Conservation (phyloP, 2,329 filamentous ascomycete genomes). For the Arthroderma sp. region DNA sequence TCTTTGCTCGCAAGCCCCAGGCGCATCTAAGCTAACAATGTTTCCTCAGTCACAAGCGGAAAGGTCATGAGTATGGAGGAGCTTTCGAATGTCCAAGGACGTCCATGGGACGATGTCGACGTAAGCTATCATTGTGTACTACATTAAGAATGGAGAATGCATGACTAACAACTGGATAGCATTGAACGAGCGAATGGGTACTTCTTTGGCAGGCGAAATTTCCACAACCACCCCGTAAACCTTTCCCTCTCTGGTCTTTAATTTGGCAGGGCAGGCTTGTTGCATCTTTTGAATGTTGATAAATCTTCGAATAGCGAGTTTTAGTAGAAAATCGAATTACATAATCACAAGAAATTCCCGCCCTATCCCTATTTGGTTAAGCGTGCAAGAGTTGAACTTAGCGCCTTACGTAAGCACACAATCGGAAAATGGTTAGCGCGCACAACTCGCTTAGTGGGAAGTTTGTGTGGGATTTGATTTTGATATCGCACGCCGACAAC, state of each 20-base stretch:
- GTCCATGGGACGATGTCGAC: constrained; percentile 62
- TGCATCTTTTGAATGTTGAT: constrained; percentile 1
- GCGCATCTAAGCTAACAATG: not conserved
- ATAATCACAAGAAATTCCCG: not conserved
- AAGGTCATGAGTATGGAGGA: constrained; percentile 76
- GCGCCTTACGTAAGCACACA: constrained; percentile 8
- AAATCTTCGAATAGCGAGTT: not conserved
- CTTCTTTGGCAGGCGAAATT: not conserved
- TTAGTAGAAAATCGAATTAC: not conserved
- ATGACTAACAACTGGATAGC: constrained; percentile 1
- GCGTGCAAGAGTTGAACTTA: not conserved
- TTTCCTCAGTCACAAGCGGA: constrained; percentile 58
- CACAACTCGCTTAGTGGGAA: constrained; percentile 33
- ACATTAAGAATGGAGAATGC: not conserved
- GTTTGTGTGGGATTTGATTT: constrained; percentile 36
- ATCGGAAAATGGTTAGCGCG: constrained; percentile 11
- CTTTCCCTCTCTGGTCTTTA: not conserved
- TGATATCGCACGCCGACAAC: constrained; percentile 24
- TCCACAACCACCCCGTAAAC: not conserved
- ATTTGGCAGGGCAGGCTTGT: not conserved
- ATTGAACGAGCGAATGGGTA: constrained; percentile 4
- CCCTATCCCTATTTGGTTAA: not conserved
- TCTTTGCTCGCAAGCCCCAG: not conserved
- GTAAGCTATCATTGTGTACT: constrained; percentile 10
- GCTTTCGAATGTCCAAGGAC: constrained; percentile 67